Conservation (phyloP, 1,139 yeast species). For the Pichia sp. region DNA sequence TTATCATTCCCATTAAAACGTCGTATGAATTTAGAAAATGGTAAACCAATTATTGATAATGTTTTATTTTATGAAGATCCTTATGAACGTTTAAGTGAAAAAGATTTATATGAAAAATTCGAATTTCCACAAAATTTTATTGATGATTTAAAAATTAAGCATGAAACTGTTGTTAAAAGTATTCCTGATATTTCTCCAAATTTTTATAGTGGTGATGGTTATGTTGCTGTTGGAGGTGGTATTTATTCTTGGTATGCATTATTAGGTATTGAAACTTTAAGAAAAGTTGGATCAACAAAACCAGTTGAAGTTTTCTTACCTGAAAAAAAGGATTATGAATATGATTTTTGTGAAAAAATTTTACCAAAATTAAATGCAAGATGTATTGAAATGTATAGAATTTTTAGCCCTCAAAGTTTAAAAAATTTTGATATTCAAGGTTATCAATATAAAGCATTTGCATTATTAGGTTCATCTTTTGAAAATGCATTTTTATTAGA, state of each 20-base stretch:
- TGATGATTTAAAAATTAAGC: slow-evolving; percentile 23
- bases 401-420: slow-evolving; percentile 29
- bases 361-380: slow-evolving; percentile 42
- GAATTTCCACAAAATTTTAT: slow-evolving; percentile 25
- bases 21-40: slow-evolving; percentile 17
- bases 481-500: slow-evolving; percentile 49
- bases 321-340: slow-evolving; percentile 39
- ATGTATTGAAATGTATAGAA: slow-evolving; percentile 38
- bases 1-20: slow-evolving; percentile 22
- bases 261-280: slow-evolving; percentile 53
- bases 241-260: slow-evolving; percentile 65
- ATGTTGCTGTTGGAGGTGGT: slow-evolving; percentile 78
- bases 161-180: slow-evolving; percentile 21
- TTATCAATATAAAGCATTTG: slow-evolving; percentile 55
- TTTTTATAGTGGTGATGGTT: slow-evolving; percentile 61
- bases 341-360: slow-evolving; percentile 39
- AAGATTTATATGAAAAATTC: slow-evolving; percentile 18
- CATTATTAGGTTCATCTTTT: slow-evolving; percentile 43
- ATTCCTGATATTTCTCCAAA: slow-evolving; percentile 22
- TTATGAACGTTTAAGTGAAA: slow-evolving; percentile 20
- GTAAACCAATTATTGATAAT: slow-evolving; percentile 22
- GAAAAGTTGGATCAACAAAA: slow-evolving; percentile 54
- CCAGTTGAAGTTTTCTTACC: slow-evolving; percentile 74
- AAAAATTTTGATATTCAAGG: slow-evolving; percentile 35
- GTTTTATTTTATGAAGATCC: slow-evolving; percentile 22